phyloP scores from a whole-genome alignment of 192 early-diverging fungal genomes.

The Endogone sp. region DNA sequence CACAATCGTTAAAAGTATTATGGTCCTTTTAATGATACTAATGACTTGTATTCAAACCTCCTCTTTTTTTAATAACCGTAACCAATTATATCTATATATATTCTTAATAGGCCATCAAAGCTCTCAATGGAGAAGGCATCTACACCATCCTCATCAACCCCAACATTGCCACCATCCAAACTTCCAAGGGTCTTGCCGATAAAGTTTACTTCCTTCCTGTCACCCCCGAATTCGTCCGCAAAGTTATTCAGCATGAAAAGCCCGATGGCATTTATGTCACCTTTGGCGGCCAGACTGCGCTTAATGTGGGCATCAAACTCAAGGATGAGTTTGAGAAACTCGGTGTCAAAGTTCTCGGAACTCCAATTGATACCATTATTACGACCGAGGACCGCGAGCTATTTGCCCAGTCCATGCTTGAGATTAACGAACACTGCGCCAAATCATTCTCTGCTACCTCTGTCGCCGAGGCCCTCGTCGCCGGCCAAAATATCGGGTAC shows the following conservation, averaged over 20 bases:
- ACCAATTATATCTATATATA: no score
- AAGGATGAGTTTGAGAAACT: conserved; percentile 87
- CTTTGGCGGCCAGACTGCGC: conserved; percentile 98
- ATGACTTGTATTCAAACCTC: no score
- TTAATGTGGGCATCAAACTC: conserved; percentile 93
- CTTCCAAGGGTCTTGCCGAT: conserved; percentile 94
- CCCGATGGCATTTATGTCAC: conserved; percentile 99
- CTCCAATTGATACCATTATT: conserved; percentile 92
- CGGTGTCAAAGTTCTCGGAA: conserved; percentile 92
- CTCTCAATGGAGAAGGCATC: conserved; percentile 94
- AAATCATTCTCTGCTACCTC: conserved; percentile 77
- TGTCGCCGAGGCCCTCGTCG: conserved; percentile 81
- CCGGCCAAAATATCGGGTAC: conserved; percentile 87
- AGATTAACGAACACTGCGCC: conserved; percentile 92
- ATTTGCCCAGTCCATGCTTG: conserved; percentile 80
- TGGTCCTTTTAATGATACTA: conserved; percentile 17
- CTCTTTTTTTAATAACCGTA: no score
- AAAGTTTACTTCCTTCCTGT: conserved; percentile 98
- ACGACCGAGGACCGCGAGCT: conserved; percentile 96
- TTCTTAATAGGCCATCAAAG: conserved; percentile 98
- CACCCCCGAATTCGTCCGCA: conserved; percentile 90
- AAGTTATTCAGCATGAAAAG: conserved; percentile 92
- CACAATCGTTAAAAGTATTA: no score
- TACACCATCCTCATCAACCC: conserved; percentile 98
- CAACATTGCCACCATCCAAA: conserved; percentile 99